A percentile compares a stretch with the other conserved stretches of the same genome.
These are phyloP conservation scores for Cotoneaster glaucophyllus DNA, from an alignment of 306 rosid species.

Conservation along the genomic window DNA sequence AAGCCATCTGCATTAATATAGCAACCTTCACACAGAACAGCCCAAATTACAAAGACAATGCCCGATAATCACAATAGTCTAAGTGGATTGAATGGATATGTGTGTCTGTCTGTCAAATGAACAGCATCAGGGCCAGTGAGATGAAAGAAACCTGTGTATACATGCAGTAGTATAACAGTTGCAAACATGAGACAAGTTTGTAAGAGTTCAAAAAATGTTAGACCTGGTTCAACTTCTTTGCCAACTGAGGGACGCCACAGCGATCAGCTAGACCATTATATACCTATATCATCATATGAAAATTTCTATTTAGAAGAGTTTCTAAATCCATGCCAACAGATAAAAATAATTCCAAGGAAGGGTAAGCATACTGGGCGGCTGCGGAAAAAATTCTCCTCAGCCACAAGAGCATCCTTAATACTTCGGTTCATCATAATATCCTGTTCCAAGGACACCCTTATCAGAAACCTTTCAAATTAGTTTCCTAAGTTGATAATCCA, in stretches of 20 bases:
- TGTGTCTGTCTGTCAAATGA: neutral
- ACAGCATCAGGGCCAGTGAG: neutral
- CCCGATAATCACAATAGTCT: neutral
- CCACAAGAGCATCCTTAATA: conserved; percentile 88
- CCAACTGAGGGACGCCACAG: conserved; percentile 94
- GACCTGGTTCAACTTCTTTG: conserved; percentile 97
- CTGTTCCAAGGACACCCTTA: conserved; percentile 39
- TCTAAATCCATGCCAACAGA: conserved; percentile 8
- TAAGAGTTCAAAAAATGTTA: conserved; percentile 2
- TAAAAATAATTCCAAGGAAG: neutral
- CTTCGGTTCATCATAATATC: conserved; percentile 77
- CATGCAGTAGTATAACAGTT: neutral
- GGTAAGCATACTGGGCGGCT: conserved; percentile 80
- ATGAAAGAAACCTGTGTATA: neutral
- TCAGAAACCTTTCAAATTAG: neutral
- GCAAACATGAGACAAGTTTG: neutral
- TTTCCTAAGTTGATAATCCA: neutral
- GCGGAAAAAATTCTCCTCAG: conserved; percentile 88
- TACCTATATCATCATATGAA: conserved; percentile 43
- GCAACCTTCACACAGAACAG: neutral
- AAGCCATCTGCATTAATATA: neutral
- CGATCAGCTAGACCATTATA: conserved; percentile 84
- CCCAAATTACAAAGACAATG: neutral
- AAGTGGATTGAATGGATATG: neutral
- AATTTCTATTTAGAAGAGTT: conserved; percentile 9